Base-by-base conservation (phyloP, 75 land plant genomes). In the Selaginella tamariscina region DNA sequence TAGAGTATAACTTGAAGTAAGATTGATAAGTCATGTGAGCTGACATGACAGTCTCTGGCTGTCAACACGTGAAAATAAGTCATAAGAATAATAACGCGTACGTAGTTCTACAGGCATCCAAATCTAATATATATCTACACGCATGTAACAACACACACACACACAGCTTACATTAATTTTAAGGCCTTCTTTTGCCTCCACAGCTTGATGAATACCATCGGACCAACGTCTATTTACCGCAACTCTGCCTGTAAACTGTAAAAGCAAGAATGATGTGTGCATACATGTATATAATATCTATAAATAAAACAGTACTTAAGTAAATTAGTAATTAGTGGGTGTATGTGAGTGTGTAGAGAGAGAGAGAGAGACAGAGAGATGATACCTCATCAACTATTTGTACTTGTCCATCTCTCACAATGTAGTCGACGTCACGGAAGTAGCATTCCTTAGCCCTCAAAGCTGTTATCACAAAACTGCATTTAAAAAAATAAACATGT, bases 171-270 rank as follows among this genome's bases (percentile, higher is more conserved):
- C 97, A 83, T 85, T 84, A 54, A 95, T 95, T 65, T 78, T 73
- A 0, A 95, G 71, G n/a, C 89, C 87, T 77, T 95, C 99, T 73
- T 95, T 95, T 27, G 96, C 99, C 74, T 95, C 99, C 23, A 95
- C 96, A 30, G 99, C 88, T 69, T 95, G 99, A 69, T 95, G 99
- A 66, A 95, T 92, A 2, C 99, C 96, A n/a, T 95, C 99, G 29
- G 96, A 84, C 99, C 99, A 95, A 39, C 99, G 84, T 70, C 92
- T 77, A 68, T 82, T 90, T 75, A 85, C 96, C 69, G 85, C 96
- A 29, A 95, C 92, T 73, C 99, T 77, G 9, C 99, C 99, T 15
- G 99, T 95, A 71, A 95, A 80, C 99, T 91, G 77, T 66, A 74
- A 31, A 30, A 15, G 49, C 15, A 5, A 39, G 49, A 39, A 39